Conservation (phyloP, 2,329 filamentous ascomycete species). For the Phaeosphaeriaceae sp. region DNA sequence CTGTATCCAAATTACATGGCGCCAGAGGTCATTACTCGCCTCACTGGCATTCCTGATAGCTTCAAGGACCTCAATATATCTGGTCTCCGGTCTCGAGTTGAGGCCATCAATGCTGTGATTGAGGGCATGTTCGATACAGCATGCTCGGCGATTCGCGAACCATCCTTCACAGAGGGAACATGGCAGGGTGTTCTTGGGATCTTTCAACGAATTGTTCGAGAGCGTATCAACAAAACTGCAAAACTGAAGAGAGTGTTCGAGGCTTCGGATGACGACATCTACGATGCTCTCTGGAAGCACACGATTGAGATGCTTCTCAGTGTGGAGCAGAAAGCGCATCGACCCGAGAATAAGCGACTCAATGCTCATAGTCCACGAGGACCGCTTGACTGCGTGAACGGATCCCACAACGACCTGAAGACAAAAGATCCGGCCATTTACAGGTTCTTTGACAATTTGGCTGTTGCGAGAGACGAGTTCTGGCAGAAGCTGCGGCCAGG, state of each 20-base stretch:
- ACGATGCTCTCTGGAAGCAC: constrained; percentile 27
- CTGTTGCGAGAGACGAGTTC: constrained; percentile 38
- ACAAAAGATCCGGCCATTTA: constrained; percentile 26
- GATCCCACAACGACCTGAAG: constrained; percentile 1
- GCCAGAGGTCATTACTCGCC: constrained; percentile 2
- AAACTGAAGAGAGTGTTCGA: constrained; percentile 13
- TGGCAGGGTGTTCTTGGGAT: constrained; percentile 38
- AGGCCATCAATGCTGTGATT: constrained; percentile 38
- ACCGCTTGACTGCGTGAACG: constrained; percentile 1
- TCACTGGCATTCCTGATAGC: constrained; percentile 25
- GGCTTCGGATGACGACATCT: constrained; percentile 21
- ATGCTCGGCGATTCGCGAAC: constrained; percentile 38
- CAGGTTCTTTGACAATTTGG: constrained; percentile 47
- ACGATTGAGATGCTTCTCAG: constrained; percentile 27
- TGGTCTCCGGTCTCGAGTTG: constrained; percentile 23
- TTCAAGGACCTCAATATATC: neutral
- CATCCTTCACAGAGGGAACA: constrained; percentile 33
- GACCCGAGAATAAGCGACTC: constrained; percentile 21
- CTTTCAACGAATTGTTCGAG: constrained; percentile 16
- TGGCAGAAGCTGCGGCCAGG: constrained; percentile 38
- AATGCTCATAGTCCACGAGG: constrained; percentile 16
- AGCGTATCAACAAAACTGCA: constrained; percentile 18
- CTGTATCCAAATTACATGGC: constrained; percentile 4
- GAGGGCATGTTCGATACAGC: constrained; percentile 37
- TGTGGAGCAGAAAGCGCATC: constrained; percentile 27